Evolutionary conservation across 768 basidiomycete genomes (phyloP).

Genomic region (Mycena rebaudengoi): DNA sequence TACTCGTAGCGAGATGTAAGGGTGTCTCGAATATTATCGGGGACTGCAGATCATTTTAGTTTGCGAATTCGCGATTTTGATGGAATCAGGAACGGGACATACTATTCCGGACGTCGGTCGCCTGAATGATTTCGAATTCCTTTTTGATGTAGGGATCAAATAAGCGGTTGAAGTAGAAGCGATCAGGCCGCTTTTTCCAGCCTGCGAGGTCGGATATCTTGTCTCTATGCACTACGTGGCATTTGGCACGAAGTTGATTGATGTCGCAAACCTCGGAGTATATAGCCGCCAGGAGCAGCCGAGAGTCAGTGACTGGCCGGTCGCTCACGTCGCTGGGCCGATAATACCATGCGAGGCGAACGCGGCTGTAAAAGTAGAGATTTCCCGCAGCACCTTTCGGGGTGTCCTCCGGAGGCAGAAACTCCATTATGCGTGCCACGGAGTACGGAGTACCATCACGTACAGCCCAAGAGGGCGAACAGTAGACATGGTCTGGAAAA

Average conservation of each 20-base stretch:
- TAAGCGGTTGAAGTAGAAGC: conserved; percentile 95
- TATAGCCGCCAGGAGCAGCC: conserved; percentile 93
- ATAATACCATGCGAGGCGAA: conserved; percentile 95
- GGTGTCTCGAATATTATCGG: conserved; percentile 79
- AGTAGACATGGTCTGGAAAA: conserved; percentile 90
- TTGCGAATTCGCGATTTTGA: conserved; percentile 30
- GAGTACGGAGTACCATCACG: conserved; percentile 96
- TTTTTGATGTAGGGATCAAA: conserved; percentile 99
- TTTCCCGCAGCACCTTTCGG: conserved; percentile 72
- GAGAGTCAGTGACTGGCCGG: conserved; percentile 88
- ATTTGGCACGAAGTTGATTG: conserved; percentile 90
- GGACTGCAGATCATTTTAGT: conserved; percentile 60
- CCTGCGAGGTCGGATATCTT: conserved; percentile 92
- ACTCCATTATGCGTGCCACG: conserved; percentile 96
- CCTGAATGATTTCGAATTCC: conserved; percentile 95
- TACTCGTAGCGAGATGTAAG: conserved; percentile 90
- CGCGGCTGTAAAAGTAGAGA: conserved; percentile 79
- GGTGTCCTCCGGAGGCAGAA: conserved; percentile 81
- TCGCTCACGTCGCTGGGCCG: conserved; percentile 96
- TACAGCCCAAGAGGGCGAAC: conserved; percentile 91
- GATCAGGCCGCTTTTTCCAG: conserved; percentile 94
- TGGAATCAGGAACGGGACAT: conserved; percentile 42
- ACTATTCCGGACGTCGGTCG: conserved; percentile 90
- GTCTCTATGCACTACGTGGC: conserved; percentile 94
- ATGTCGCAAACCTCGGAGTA: conserved; percentile 97